These are phyloP conservation scores for Aspergillus tamarii DNA, from an alignment of 2,329 filamentous ascomycete genomes.

Conservation along the genomic window DNA sequence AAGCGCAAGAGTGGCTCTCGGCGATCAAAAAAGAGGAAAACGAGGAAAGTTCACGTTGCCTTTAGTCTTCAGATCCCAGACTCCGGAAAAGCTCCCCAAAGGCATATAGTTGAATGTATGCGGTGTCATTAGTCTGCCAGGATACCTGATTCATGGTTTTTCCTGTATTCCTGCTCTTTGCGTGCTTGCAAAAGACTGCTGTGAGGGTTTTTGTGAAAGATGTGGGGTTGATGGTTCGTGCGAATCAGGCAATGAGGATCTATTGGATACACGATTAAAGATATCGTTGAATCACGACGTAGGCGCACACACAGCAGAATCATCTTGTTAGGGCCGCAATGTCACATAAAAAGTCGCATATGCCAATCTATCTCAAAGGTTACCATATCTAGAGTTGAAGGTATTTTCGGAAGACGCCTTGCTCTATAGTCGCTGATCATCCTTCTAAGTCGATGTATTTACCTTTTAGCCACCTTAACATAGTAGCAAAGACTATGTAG, in stretches of 20 bases:
- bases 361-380: too few species aligned
- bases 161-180: neutral
- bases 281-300: neutral
- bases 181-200: neutral
- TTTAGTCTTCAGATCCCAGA: neutral
- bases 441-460: neutral
- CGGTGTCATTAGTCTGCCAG: neutral
- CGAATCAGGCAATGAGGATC: neutral
- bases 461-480: too few species aligned
- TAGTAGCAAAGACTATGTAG: too few species aligned
- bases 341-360: too few species aligned
- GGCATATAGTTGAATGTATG: neutral
- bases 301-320: too few species aligned
- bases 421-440: neutral
- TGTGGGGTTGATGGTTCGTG: neutral
- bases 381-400: too few species aligned
- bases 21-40: slow-evolving; percentile 21
- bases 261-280: neutral
- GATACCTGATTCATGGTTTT: neutral
- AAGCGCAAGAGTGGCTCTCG: slow-evolving; percentile 38
- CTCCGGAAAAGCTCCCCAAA: neutral
- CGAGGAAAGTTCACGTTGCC: neutral
- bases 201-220: neutral
- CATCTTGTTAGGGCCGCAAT: too few species aligned
- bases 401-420: too few species aligned